A percentile compares a stretch with the other conserved stretches of the same genome.
Conservation (phyloP, 2,329 filamentous ascomycete species). For the Monosporascus sp. region DNA sequence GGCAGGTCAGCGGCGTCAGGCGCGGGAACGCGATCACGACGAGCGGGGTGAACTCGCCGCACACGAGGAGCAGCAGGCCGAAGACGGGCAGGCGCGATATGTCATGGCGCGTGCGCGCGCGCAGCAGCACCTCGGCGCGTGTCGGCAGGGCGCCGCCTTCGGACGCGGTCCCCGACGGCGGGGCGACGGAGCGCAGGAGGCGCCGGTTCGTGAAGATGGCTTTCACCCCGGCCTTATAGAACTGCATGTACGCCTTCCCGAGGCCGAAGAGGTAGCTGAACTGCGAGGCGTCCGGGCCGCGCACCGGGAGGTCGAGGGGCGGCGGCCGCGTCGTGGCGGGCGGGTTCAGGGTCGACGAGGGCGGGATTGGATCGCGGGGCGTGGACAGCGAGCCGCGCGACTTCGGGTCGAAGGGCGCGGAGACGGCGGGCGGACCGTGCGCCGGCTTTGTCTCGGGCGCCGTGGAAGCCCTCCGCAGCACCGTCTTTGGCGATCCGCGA, state of each 20-base stretch:
- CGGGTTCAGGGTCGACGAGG: slow-evolving; percentile 55
- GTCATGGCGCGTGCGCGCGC: slow-evolving; percentile 66
- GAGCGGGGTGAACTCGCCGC: slow-evolving; percentile 83
- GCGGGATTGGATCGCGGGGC: slow-evolving; percentile 6
- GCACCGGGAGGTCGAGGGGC: slow-evolving; percentile 57
- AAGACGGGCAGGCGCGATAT: slow-evolving; percentile 75
- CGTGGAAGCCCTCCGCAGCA: too few species aligned
- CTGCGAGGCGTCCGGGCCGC: slow-evolving; percentile 39
- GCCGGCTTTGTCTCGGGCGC: too few species aligned
- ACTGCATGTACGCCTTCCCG: slow-evolving; percentile 72
- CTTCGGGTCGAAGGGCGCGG: slow-evolving; percentile 5
- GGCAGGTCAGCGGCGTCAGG: slow-evolving; percentile 75
- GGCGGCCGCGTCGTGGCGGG: slow-evolving; percentile 70
- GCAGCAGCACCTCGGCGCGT: slow-evolving; percentile 66
- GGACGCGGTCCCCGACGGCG: slow-evolving; percentile 33
- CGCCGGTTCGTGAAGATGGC: slow-evolving; percentile 66
- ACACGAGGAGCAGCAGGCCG: slow-evolving; percentile 66
- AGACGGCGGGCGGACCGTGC: background rate
- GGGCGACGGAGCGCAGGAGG: slow-evolving; percentile 39
- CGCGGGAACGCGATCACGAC: slow-evolving; percentile 66
- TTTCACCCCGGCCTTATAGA: slow-evolving; percentile 84
- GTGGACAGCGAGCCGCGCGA: background rate
- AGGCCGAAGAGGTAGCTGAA: slow-evolving; percentile 53
- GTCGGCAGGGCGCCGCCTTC: slow-evolving; percentile 49
- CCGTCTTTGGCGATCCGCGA: background rate